Conservation (phyloP, 371 early-diverging fungal genomes). For the Mucor ambiguus region DNA sequence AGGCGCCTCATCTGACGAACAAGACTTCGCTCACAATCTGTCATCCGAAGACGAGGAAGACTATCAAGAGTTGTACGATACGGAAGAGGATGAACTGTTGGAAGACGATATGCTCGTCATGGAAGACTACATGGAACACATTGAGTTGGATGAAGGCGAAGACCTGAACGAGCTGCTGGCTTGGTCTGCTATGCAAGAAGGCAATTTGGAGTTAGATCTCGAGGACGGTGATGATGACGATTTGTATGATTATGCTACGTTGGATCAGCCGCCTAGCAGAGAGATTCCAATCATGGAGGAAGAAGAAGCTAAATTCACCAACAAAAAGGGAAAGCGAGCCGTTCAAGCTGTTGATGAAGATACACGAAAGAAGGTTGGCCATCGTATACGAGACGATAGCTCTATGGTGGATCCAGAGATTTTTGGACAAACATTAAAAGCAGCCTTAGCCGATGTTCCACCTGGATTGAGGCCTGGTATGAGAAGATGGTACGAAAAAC, state of each 20-base stretch:
- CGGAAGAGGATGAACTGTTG: slow-evolving; percentile 24
- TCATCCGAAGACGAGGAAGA: neutral
- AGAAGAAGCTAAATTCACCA: slow-evolving; percentile 9
- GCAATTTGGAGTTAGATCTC: slow-evolving; percentile 4
- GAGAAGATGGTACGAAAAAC: slow-evolving; percentile 27
- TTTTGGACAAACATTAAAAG: slow-evolving; percentile 27
- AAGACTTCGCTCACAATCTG: neutral
- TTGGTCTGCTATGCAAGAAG: slow-evolving; percentile 20
- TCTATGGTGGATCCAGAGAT: slow-evolving; percentile 23
- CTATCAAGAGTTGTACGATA: slow-evolving; percentile 2
- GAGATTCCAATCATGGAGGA: neutral
- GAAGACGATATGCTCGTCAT: slow-evolving; percentile 41
- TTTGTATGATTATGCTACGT: neutral
- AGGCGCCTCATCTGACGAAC: neutral
- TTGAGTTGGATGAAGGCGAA: slow-evolving; percentile 22
- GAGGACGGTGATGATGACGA: slow-evolving; percentile 21
- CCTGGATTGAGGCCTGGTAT: slow-evolving; percentile 26
- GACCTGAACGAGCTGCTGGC: slow-evolving; percentile 19
- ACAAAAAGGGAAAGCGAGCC: slow-evolving; percentile 7
- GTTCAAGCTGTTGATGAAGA: neutral
- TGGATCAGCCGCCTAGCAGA: neutral
- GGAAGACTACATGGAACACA: slow-evolving; percentile 47
- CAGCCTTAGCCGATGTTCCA: slow-evolving; percentile 29
- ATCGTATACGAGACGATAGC: slow-evolving; percentile 20
- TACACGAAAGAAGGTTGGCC: slow-evolving; percentile 5